phyloP scores from a whole-genome alignment of 2,329 filamentous ascomycete species.

The Monosporascus sp. region DNA sequence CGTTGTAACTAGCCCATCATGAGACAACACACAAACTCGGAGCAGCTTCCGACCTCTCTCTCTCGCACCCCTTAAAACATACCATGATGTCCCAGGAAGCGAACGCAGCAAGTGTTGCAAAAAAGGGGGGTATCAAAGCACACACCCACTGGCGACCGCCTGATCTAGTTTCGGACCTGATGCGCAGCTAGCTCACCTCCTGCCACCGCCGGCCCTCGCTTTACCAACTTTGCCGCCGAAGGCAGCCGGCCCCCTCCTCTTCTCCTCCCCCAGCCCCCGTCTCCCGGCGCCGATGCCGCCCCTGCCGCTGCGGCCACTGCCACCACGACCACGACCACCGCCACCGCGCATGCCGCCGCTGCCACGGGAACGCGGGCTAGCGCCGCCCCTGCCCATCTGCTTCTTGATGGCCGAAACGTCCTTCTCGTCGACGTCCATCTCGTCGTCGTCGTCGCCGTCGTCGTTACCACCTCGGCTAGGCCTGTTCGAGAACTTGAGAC shows the following conservation, averaged over 20 bases:
- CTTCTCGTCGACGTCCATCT: slow-evolving; percentile 49
- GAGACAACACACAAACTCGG: too few relatives aligned
- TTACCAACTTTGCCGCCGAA: slow-evolving; percentile 36
- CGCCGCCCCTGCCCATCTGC: slow-evolving; percentile 32
- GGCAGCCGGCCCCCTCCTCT: slow-evolving; percentile 35
- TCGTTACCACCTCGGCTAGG: slow-evolving; percentile 38
- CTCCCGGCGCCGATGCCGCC: slow-evolving; percentile 39
- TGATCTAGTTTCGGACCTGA: too few relatives aligned
- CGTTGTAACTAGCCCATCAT: too few relatives aligned
- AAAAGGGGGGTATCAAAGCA: not conserved
- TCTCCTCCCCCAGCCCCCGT: slow-evolving; percentile 47
- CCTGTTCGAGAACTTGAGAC: slow-evolving; percentile 67
- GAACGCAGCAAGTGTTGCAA: too few relatives aligned
- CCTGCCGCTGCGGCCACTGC: slow-evolving; percentile 26
- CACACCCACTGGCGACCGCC: not conserved
- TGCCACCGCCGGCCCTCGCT: slow-evolving; percentile 24
- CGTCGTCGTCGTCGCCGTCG: slow-evolving; percentile 44
- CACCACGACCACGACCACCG: slow-evolving; percentile 19
- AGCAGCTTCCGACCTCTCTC: too few relatives aligned
- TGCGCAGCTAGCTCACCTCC: slow-evolving; percentile 14
- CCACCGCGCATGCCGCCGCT: slow-evolving; percentile 2
- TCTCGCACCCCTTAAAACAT: too few relatives aligned
- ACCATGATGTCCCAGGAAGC: too few relatives aligned
- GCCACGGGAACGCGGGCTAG: slow-evolving; percentile 7
- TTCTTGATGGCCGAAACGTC: slow-evolving; percentile 46